Conservation (phyloP, 2,329 filamentous ascomycete species). For the Paecilomyces formosus region DNA sequence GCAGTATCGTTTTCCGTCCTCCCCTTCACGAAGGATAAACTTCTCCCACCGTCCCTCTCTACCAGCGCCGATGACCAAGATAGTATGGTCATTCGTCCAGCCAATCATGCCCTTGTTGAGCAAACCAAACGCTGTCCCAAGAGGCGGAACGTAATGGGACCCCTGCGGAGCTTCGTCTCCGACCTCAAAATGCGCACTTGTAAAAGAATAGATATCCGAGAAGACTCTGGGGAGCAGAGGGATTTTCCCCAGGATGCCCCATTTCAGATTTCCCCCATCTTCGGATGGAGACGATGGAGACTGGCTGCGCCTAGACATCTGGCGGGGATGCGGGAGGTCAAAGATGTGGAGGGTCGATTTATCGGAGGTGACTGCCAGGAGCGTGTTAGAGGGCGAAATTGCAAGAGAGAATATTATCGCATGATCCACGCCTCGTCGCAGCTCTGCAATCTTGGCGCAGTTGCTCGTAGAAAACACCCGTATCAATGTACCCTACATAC, state of each 20-base stretch:
- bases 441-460: conserved; percentile 72
- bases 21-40: conserved; percentile 63
- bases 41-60: conserved; percentile 81
- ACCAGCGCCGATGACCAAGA: conserved; percentile 73
- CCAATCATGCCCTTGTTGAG: conserved; percentile 78
- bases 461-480: conserved; percentile 76
- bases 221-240: conserved; percentile 81
- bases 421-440: conserved; percentile 81
- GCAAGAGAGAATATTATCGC: conserved; percentile 81
- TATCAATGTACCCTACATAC: conserved; percentile 67
- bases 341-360: conserved; percentile 95
- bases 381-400: conserved; percentile 72
- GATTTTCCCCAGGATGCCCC: conserved; percentile 76
- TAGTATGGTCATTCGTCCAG: conserved; percentile 67
- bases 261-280: conserved; percentile 60
- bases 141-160: conserved; percentile 40
- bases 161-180: conserved; percentile 58
- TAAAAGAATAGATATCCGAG: conserved; percentile 81
- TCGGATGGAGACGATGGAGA: conserved; percentile 25
- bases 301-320: conserved; percentile 24
- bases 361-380: conserved; percentile 89
- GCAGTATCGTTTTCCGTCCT: conserved; percentile 60
- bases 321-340: conserved; percentile 56
- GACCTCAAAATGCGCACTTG: conserved; percentile 72
- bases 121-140: conserved; percentile 47